These are phyloP conservation scores for Stachybotrys chlorohalonatus DNA, from an alignment of 2,329 filamentous ascomycete genomes.

Conservation along the genomic window DNA sequence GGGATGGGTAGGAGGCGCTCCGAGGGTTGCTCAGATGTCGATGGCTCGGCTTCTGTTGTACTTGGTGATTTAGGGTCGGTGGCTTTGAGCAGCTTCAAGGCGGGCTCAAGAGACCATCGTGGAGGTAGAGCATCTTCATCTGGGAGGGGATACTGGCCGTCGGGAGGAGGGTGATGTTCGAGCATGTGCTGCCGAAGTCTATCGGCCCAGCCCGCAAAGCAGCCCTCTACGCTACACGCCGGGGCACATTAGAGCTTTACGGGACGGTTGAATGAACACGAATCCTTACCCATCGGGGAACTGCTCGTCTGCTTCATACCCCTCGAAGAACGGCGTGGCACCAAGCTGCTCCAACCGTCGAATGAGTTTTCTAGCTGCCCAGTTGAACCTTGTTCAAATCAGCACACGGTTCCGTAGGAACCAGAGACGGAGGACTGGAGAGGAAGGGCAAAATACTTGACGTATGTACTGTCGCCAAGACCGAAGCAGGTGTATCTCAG, in stretches of 20 bases:
- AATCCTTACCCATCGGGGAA: conserved; percentile 73
- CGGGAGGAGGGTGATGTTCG: conserved; percentile 58
- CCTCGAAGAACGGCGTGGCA: conserved; percentile 63
- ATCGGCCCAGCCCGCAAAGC: conserved; percentile 69
- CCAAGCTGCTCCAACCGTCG: conserved; percentile 79
- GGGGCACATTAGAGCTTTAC: not conserved
- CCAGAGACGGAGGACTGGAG: no score
- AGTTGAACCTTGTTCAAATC: conserved; percentile 64
- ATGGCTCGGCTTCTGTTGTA: conserved; percentile 5
- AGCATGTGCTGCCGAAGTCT: conserved; percentile 59
- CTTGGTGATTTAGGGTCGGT: not conserved
- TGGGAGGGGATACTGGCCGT: conserved; percentile 60
- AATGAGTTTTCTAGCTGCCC: conserved; percentile 79
- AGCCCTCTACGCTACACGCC: conserved; percentile 62
- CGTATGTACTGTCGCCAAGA: conserved; percentile 88
- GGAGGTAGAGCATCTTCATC: conserved; percentile 67
- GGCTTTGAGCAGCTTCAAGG: conserved; percentile 7
- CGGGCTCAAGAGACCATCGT: conserved; percentile 42
- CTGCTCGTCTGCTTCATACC: conserved; percentile 87
- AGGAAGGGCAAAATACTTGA: conserved; percentile 48
- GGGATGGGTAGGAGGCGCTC: conserved; percentile 44
- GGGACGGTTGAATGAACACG: not conserved
- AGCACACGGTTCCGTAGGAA: not conserved
- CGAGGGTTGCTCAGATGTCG: conserved; percentile 16
- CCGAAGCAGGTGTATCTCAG: conserved; percentile 81